Evolutionary conservation across 371 early-diverging fungal species (phyloP).

Genomic region (Synchytrium microbalum): DNA sequence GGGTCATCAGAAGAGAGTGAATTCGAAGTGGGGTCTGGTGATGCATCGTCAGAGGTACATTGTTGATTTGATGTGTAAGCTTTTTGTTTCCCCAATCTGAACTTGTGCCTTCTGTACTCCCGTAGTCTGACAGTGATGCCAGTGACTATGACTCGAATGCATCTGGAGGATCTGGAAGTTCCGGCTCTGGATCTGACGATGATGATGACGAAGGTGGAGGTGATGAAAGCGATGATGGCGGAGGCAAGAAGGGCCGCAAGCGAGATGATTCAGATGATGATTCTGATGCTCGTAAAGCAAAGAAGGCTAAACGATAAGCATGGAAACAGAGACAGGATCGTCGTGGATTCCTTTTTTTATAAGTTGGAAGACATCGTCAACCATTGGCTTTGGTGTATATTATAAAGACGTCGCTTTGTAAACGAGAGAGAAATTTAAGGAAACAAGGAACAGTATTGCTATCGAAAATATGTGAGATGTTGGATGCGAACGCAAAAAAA

Average conservation of each 20-base stretch:
- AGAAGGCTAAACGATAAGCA: background rate
- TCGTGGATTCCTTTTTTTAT: no score
- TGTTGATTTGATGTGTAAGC: background rate
- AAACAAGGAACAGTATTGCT: no score
- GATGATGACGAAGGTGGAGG: background rate
- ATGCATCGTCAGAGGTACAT: constrained; percentile 28
- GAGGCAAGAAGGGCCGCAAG: background rate
- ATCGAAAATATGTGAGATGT: no score
- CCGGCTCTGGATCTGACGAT: background rate
- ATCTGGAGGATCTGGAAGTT: background rate
- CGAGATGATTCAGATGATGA: background rate
- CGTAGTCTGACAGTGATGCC: constrained; percentile 2
- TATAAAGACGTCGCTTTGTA: no score
- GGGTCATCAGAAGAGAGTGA: constrained; percentile 8
- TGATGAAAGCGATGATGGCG: constrained; percentile 2
- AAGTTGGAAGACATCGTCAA: no score
- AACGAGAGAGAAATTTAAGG: no score
- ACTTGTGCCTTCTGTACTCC: background rate
- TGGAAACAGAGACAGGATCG: no score
- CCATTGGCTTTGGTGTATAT: no score
- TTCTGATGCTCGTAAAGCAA: background rate
- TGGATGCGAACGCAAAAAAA: no score
- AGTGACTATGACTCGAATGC: background rate
- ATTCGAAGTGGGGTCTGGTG: constrained; percentile 17
- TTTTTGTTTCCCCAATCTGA: background rate